A percentile compares a stretch with the other conserved stretches of the same genome.
Conservation (phyloP, 2,329 filamentous ascomycete species). For the Bretziella fagacearum region DNA sequence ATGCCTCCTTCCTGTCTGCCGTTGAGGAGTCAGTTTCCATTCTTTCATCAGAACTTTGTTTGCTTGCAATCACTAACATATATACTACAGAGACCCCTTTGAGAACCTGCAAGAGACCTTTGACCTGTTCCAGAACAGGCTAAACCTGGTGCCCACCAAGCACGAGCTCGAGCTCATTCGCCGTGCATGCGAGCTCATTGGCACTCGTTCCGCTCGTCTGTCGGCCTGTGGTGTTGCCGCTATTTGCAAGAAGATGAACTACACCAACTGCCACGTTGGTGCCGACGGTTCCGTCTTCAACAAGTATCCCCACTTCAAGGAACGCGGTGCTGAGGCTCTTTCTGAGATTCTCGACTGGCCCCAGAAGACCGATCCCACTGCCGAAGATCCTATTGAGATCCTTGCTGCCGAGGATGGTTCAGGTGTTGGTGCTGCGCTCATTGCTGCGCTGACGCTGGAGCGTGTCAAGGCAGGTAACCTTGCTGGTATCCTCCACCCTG, state of each 20-base stretch:
- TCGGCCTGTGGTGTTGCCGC: slow-evolving; percentile 90
- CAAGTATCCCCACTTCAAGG: slow-evolving; percentile 98
- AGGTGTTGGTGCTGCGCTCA: slow-evolving; percentile 68
- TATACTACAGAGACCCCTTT: slow-evolving; percentile 58
- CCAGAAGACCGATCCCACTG: slow-evolving; percentile 39
- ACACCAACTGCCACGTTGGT: slow-evolving; percentile 76
- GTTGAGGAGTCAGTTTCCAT: slow-evolving; percentile 57
- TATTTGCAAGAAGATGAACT: slow-evolving; percentile 92
- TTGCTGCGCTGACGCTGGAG: slow-evolving; percentile 58
- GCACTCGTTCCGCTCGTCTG: slow-evolving; percentile 80
- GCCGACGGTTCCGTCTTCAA: slow-evolving; percentile 97
- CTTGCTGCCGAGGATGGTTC: slow-evolving; percentile 86
- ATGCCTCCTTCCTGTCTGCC: slow-evolving; percentile 80
- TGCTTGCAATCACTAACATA: background rate
- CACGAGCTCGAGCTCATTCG: slow-evolving; percentile 81
- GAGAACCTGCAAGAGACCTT: slow-evolving; percentile 85
- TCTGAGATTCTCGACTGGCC: slow-evolving; percentile 94
- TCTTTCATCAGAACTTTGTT: background rate
- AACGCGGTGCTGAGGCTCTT: slow-evolving; percentile 71
- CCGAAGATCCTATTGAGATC: slow-evolving; percentile 76
- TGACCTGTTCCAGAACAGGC: slow-evolving; percentile 62
- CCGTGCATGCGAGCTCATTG: slow-evolving; percentile 81
- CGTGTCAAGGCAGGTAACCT: slow-evolving; percentile 45
- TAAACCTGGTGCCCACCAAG: slow-evolving; percentile 52
- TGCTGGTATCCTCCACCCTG: slow-evolving; percentile 46